These are phyloP conservation scores for Crepidotus variabilis DNA, from an alignment of 768 basidiomycete genomes.

Conservation along the genomic window DNA sequence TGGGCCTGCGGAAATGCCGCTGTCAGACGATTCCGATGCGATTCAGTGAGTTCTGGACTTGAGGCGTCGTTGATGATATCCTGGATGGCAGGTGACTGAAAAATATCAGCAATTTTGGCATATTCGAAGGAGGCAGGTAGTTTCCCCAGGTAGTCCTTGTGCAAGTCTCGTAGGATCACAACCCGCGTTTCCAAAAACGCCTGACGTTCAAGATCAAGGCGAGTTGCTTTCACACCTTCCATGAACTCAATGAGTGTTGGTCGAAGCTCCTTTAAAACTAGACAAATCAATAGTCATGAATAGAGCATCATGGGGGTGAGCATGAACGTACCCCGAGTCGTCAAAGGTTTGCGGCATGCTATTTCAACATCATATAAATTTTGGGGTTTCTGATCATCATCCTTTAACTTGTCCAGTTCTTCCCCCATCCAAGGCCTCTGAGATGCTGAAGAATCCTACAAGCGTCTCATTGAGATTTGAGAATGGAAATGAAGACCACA, in stretches of 20 bases:
- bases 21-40: neutral
- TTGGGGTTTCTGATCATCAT: neutral
- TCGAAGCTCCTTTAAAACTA: neutral
- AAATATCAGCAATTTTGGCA: conserved; percentile 5
- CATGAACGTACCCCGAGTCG: neutral
- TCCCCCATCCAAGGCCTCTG: conserved; percentile 8
- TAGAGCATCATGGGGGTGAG: neutral
- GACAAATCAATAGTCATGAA: neutral
- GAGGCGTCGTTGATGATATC: neutral
- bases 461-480: neutral
- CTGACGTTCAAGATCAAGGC: conserved; percentile 4
- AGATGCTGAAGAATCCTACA: conserved; percentile 6
- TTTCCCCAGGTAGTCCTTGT: neutral
- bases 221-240: conserved; percentile 2
- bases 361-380: neutral
- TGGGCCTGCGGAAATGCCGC: conserved; percentile 3
- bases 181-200: neutral
- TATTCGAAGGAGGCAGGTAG: conserved; percentile 2
- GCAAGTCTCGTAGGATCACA: neutral
- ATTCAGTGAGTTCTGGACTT: neutral
- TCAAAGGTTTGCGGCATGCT: conserved; percentile 4
- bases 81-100: neutral
- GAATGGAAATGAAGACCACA: neutral
- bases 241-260: conserved; percentile 3
- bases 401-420: conserved; percentile 5